These are phyloP conservation scores for Camellia lanceoleosa DNA, from an alignment of 148 eudicot species.

Conservation along the genomic window DNA sequence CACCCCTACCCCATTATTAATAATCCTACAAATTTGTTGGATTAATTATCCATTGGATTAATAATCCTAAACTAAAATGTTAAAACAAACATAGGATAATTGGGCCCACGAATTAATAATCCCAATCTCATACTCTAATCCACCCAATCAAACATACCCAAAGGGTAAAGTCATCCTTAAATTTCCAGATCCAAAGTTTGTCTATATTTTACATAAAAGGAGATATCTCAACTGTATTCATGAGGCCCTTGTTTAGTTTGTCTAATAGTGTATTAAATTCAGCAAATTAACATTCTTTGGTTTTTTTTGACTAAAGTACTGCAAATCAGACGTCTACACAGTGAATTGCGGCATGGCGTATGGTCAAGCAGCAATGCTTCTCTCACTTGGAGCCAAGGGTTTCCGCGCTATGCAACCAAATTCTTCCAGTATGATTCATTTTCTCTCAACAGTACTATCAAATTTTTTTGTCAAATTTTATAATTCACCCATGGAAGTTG, in stretches of 20 bases:
- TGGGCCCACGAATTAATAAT: no score
- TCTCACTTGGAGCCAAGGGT: conserved; percentile 84
- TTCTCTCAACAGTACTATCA: conserved; percentile 3
- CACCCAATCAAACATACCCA: no score
- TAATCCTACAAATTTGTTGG: no score
- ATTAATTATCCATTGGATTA: no score
- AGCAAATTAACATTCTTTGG: neutral
- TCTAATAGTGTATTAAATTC: neutral
- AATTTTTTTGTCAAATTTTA: neutral
- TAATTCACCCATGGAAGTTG: neutral
- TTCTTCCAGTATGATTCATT: conserved; percentile 56
- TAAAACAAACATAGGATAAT: no score
- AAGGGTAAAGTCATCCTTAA: neutral
- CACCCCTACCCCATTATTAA: no score
- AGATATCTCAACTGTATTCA: neutral
- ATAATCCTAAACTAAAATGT: no score
- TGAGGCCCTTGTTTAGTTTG: neutral
- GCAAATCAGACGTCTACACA: conserved; percentile 73
- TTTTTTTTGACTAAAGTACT: conserved; percentile 33
- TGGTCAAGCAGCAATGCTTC: conserved; percentile 97
- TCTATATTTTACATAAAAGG: conserved; percentile 1
- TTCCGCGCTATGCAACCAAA: conserved; percentile 69
- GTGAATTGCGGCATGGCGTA: conserved; percentile 75
- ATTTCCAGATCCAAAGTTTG: neutral
- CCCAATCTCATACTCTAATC: no score